Conservation (phyloP, 371 early-diverging fungal species). For the Lichtheimia hyalospora region DNA sequence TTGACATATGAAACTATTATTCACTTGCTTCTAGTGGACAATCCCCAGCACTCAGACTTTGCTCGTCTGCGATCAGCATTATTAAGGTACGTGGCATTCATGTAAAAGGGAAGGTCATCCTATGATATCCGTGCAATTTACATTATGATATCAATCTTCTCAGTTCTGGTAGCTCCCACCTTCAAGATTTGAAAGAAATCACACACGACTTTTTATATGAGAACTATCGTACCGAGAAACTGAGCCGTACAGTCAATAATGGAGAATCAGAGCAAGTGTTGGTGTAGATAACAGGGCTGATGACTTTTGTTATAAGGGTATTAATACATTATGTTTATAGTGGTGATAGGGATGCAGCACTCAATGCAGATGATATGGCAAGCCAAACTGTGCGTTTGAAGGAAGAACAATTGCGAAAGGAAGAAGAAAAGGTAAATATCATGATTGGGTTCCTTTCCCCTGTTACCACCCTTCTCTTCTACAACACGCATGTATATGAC, state of each 20-base stretch:
- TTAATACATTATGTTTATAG: background rate
- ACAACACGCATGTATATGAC: no score
- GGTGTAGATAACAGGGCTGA: no score
- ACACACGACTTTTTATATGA: conserved; percentile 88
- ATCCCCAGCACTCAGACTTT: conserved; percentile 96
- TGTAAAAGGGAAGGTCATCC: background rate
- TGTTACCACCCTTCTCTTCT: no score
- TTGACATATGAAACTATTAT: background rate
- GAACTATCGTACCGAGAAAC: conserved; percentile 90
- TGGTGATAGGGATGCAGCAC: conserved; percentile 28
- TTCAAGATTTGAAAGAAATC: conserved; percentile 91
- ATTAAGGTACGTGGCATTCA: conserved; percentile 54
- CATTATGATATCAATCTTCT: conserved; percentile 4
- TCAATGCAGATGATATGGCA: conserved; percentile 56
- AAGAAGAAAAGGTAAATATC: conserved; percentile 53
- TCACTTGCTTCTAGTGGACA: conserved; percentile 55
- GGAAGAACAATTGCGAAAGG: conserved; percentile 63
- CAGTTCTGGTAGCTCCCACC: conserved; percentile 69
- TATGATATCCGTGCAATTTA: background rate
- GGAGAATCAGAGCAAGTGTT: conserved; percentile 42
- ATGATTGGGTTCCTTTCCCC: no score
- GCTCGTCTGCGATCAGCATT: conserved; percentile 91
- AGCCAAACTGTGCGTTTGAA: conserved; percentile 52
- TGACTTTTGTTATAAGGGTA: background rate
- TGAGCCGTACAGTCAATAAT: conserved; percentile 65